These are phyloP conservation scores for Fragilaria radians DNA, from an alignment of 108 stramenopile genomes.

Conservation along the genomic window DNA sequence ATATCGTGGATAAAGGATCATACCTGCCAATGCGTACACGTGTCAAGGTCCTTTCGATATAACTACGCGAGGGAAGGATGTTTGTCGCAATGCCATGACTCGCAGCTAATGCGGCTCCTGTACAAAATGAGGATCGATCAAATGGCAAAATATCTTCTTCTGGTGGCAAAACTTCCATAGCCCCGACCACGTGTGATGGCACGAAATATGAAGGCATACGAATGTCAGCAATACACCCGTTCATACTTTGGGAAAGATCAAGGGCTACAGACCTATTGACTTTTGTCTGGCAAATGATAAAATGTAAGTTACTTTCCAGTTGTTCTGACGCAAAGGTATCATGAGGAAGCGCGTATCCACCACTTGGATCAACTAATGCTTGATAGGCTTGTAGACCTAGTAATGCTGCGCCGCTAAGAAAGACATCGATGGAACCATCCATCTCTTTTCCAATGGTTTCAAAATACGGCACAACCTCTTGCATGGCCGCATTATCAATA, in stretches of 20 bases:
- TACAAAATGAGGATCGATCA: conserved; percentile 33
- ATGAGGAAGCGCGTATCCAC: conserved; percentile 40
- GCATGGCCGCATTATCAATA: conserved; percentile 28
- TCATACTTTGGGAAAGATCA: conserved; percentile 4
- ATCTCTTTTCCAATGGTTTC: conserved; percentile 21
- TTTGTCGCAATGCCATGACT: conserved; percentile 25
- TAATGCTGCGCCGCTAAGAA: conserved; percentile 31
- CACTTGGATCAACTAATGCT: conserved; percentile 48
- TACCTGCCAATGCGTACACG: conserved; percentile 29
- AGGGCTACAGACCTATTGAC: conserved; percentile 2
- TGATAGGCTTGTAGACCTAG: conserved; percentile 44
- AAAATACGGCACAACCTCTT: conserved; percentile 32
- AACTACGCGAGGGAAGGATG: conserved; percentile 26
- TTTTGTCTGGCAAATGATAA: conserved; percentile 28
- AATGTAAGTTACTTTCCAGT: conserved; percentile 24
- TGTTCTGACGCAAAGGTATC: conserved; percentile 23
- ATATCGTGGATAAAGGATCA: conserved; percentile 43
- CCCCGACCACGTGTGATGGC: conserved; percentile 36
- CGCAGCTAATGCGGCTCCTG: conserved; percentile 29
- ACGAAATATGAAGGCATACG: conserved; percentile 30
- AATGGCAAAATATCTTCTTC: conserved; percentile 16
- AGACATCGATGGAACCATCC: conserved; percentile 40
- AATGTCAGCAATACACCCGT: conserved; percentile 40
- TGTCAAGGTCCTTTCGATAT: conserved; percentile 28
- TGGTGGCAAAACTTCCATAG: conserved; percentile 26